A percentile compares a stretch with the other conserved stretches of the same genome.
Conservation (phyloP, 495 filamentous ascomycete species). For the Aspergillus baeticus region DNA sequence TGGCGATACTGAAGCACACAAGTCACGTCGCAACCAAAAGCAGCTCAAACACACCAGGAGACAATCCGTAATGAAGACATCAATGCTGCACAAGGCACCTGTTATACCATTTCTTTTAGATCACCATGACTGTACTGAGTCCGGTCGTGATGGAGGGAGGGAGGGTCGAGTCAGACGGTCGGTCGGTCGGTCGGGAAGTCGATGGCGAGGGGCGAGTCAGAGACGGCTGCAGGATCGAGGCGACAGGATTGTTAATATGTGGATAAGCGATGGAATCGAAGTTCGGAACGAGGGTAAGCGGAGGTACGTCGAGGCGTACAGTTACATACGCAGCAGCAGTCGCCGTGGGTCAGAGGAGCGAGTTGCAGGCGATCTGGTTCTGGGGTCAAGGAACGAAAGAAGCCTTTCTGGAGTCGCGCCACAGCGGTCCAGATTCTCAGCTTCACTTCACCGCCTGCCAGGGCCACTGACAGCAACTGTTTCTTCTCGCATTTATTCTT, state of each 20-base stretch:
- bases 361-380: not conserved
- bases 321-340: constrained; percentile 5
- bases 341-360: not conserved
- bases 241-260: not conserved
- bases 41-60: constrained; percentile 24
- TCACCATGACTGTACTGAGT: constrained; percentile 10
- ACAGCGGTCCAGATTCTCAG: constrained; percentile 18
- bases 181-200: no score
- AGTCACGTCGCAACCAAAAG: constrained; percentile 22
- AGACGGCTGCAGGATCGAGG: not conserved
- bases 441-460: constrained; percentile 12
- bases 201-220: not conserved
- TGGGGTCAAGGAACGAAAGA: constrained; percentile 2
- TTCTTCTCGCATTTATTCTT: not conserved
- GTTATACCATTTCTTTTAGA: constrained; percentile 4
- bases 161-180: constrained; percentile 5
- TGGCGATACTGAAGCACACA: constrained; percentile 21
- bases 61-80: constrained; percentile 13
- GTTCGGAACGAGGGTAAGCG: not conserved
- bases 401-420: constrained; percentile 9
- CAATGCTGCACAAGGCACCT: constrained; percentile 1
- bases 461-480: not conserved
- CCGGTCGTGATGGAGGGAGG: not conserved
- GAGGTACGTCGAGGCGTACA: not conserved
- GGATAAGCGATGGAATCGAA: not conserved